phyloP scores from a whole-genome alignment of 345 rosid species.

The Gossypium bickii region DNA sequence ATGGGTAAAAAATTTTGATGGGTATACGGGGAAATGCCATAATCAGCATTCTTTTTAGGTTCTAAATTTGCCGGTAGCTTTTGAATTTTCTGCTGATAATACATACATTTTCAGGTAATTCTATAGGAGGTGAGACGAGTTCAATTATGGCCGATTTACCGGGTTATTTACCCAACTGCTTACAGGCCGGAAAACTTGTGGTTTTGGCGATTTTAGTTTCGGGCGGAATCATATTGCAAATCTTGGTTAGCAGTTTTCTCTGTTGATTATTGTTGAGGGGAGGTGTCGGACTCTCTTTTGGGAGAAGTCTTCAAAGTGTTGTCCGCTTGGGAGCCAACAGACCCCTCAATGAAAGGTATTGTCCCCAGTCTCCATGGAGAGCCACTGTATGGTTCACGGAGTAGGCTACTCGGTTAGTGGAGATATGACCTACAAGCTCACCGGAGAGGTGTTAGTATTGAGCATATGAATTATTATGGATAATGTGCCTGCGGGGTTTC shows the following conservation, averaged over 20 bases:
- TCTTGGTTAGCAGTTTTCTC: conserved; percentile 51
- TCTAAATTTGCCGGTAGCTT: background rate
- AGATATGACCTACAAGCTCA: too few species aligned
- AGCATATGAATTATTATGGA: too few species aligned
- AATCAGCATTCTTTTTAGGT: background rate
- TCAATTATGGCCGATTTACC: conserved; percentile 71
- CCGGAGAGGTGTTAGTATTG: too few species aligned
- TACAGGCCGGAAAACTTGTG: conserved; percentile 78
- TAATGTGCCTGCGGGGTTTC: too few species aligned
- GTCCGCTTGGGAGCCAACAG: too few species aligned
- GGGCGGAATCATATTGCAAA: conserved; percentile 77
- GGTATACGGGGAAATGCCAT: background rate
- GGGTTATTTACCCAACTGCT: conserved; percentile 64
- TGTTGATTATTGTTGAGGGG: background rate
- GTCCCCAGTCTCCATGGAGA: too few species aligned
- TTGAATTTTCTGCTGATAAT: background rate
- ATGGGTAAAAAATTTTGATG: background rate
- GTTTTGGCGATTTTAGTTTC: conserved; percentile 82
- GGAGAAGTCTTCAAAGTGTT: too few species aligned
- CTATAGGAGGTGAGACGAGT: conserved; percentile 28
- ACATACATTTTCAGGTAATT: conserved; percentile 26
- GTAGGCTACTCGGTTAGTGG: too few species aligned
- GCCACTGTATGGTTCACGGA: too few species aligned
- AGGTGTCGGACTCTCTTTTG: too few species aligned
- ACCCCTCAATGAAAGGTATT: too few species aligned